Evolutionary conservation across 768 basidiomycete genomes (phyloP), one percentile per base, ranked within the genome.

Genomic region (Leccinum uliginosum): DNA sequence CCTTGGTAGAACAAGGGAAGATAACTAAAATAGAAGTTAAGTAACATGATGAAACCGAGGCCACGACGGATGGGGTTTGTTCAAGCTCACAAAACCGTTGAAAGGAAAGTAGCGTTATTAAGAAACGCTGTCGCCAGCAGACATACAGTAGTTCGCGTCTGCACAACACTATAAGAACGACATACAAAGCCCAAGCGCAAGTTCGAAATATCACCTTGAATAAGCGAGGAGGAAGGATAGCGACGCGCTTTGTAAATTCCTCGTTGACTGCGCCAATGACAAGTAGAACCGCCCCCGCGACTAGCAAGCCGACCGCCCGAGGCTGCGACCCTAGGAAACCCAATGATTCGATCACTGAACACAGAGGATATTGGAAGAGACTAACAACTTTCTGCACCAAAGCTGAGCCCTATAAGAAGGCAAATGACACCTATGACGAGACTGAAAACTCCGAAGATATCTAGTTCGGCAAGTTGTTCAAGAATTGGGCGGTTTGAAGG

Each of bases 1-100:
- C 67, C 67, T 73, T 92, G 89, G 68, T 78, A 92, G 67, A 86
- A 91, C 4, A 91, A 67, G 0, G 89, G 89, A 24, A 92, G 79
- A 65, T 90, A 91, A 67, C 68, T 69, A 21, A 14, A 1, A 32
- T 50, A 5, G 7, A 15, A 34, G 43, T 66, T 6, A 56, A 50
- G 8, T 1, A 23, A 2, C 30, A 12, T 32, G 30, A 14, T 2
- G 5, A 32, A 32, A 32, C 14, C 1, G 8, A 21, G 7, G 21
- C 26, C 23, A 26, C 27, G 6, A 34, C 12, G 30, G 12, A 21
- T 23, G 3, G 2, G 5, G 4, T 44, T 44, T 8, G n/a, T 27
- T 30, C 2, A 6, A 19, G 23, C 68, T 64, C 46, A 67, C 66
- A 52, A 72, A 64, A 56, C 59, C 21, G 38, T 83, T 6, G 76